Conservation (phyloP, 2,329 filamentous ascomycete genomes). For the Microcyclospora tardicrescens region DNA sequence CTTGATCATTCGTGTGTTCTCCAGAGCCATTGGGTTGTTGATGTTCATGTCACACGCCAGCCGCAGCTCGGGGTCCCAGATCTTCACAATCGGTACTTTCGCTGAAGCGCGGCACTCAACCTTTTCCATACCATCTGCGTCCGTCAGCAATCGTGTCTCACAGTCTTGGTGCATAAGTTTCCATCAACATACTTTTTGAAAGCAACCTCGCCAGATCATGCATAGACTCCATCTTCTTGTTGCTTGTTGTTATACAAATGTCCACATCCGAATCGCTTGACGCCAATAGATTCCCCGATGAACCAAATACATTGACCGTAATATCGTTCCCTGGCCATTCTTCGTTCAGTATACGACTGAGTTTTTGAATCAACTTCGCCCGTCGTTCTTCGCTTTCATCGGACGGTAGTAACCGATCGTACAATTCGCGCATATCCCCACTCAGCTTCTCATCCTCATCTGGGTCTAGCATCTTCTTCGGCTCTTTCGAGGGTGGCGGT, state of each 20-base stretch:
- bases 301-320: conserved; percentile 89
- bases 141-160: conserved; percentile 11
- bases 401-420: conserved; percentile 72
- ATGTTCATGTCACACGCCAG: conserved; percentile 97
- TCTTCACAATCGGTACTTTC: conserved; percentile 96
- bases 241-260: conserved; percentile 88
- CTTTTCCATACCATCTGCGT: conserved; percentile 85
- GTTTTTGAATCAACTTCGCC: conserved; percentile 64
- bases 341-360: conserved; percentile 76
- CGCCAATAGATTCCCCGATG: conserved; percentile 86
- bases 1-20: conserved; percentile 96
- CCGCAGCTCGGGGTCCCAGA: conserved; percentile 87
- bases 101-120: conserved; percentile 90
- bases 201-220: conserved; percentile 82
- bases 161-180: background rate
- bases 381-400: conserved; percentile 64
- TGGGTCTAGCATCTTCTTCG: conserved; percentile 56
- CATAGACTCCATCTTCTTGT: conserved; percentile 76
- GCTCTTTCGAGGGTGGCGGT: conserved; percentile 53
- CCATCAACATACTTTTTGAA: conserved; percentile 55
- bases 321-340: conserved; percentile 89
- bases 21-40: conserved; percentile 87
- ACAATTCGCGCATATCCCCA: conserved; percentile 73
- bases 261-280: conserved; percentile 97
- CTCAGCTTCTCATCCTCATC: conserved; percentile 65